A percentile compares a stretch with the other conserved stretches of the same genome.
Conservation (phyloP, 2,329 filamentous ascomycete species). For the Beauveria bassiana region DNA sequence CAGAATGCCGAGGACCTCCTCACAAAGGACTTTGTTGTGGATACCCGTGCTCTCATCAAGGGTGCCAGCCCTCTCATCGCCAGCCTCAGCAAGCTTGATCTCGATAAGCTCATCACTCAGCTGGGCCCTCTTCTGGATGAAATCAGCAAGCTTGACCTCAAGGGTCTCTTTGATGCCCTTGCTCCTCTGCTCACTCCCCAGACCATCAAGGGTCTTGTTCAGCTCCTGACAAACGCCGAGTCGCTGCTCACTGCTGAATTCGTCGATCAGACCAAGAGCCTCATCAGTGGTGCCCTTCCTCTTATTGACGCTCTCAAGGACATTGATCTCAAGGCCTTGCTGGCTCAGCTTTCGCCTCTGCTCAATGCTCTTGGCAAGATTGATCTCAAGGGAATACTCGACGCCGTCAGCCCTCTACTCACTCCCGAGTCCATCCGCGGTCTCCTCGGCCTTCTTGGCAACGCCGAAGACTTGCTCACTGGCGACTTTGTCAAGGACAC, state of each 20-base stretch:
- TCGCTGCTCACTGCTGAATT: slow-evolving; percentile 21
- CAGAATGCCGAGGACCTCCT: slow-evolving; percentile 24
- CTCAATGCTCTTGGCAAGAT: slow-evolving; percentile 25
- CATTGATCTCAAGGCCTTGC: slow-evolving; percentile 19
- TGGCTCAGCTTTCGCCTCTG: slow-evolving; percentile 23
- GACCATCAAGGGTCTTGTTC: slow-evolving; percentile 24
- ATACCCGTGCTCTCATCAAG: slow-evolving; percentile 20
- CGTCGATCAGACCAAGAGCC: slow-evolving; percentile 20
- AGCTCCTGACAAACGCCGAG: slow-evolving; percentile 23
- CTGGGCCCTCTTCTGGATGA: slow-evolving; percentile 19
- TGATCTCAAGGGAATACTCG: slow-evolving; percentile 27
- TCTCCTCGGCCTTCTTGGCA: slow-evolving; percentile 27
- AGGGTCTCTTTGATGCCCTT: slow-evolving; percentile 21
- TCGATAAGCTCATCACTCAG: slow-evolving; percentile 13
- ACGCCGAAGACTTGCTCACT: slow-evolving; percentile 31
- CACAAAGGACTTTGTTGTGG: slow-evolving; percentile 20
- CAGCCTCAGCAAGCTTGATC: slow-evolving; percentile 12
- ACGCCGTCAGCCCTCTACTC: slow-evolving; percentile 26
- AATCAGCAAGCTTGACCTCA: slow-evolving; percentile 24
- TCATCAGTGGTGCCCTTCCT: slow-evolving; percentile 20
- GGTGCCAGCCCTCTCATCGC: slow-evolving; percentile 24
- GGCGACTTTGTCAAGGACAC: slow-evolving; percentile 33
- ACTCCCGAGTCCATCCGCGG: slow-evolving; percentile 27
- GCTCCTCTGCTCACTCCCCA: slow-evolving; percentile 21
- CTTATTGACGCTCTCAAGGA: slow-evolving; percentile 13